Conservation (phyloP, 495 filamentous ascomycete genomes). For the Sabuloglossum arenarium region DNA sequence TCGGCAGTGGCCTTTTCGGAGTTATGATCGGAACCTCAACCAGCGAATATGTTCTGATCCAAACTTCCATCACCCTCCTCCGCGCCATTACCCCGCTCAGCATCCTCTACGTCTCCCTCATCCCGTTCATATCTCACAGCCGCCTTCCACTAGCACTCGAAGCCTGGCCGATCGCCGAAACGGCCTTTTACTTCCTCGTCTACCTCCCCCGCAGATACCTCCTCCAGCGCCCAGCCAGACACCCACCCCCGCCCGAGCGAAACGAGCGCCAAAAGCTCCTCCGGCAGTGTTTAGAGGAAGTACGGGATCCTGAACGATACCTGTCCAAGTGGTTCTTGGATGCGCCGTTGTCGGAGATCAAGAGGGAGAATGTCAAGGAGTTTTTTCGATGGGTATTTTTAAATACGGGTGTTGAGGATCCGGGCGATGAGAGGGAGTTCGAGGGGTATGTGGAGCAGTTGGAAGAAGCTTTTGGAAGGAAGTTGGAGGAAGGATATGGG, state of each 20-base stretch:
- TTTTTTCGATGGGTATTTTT: slow-evolving; percentile 44
- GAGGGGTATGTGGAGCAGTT: slow-evolving; percentile 29
- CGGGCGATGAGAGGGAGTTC: slow-evolving; percentile 31
- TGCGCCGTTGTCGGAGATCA: slow-evolving; percentile 33
- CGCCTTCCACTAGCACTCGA: slow-evolving; percentile 5
- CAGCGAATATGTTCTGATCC: slow-evolving; percentile 21
- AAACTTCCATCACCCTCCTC: slow-evolving; percentile 26
- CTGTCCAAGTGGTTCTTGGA: slow-evolving; percentile 41
- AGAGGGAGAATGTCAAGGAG: slow-evolving; percentile 41
- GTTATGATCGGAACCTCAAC: slow-evolving; percentile 16
- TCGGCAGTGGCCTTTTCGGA: not conserved
- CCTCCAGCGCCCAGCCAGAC: slow-evolving; percentile 27
- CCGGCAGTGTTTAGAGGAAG: slow-evolving; percentile 27
- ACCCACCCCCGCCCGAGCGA: slow-evolving; percentile 27
- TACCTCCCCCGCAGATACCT: slow-evolving; percentile 29
- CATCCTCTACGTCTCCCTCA: slow-evolving; percentile 15
- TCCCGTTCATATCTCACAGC: slow-evolving; percentile 8
- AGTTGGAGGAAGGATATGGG: slow-evolving; percentile 29
- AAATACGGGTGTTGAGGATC: slow-evolving; percentile 13
- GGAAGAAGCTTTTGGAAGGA: slow-evolving; percentile 27
- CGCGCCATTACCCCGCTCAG: slow-evolving; percentile 30
- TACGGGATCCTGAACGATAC: slow-evolving; percentile 34
- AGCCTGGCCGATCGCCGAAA: slow-evolving; percentile 23
- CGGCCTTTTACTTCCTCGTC: slow-evolving; percentile 30
- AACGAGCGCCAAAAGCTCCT: slow-evolving; percentile 28